A percentile compares a stretch with the other conserved stretches of the same genome.
phyloP scores from a whole-genome alignment of 83 land plant genomes.

The Diphasiastrum complanatum region DNA sequence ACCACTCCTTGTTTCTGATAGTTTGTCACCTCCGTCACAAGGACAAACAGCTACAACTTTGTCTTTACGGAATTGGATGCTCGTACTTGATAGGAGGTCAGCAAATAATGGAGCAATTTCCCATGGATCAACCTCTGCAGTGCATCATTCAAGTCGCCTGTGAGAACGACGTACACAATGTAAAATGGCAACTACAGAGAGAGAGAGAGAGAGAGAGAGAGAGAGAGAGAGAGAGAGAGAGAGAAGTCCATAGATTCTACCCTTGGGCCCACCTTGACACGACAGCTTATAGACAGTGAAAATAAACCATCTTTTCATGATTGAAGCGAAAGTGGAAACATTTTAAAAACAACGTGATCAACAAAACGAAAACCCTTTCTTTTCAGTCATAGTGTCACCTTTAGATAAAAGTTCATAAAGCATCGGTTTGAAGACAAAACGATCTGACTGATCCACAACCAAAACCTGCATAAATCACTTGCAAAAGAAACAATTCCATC shows the following conservation, averaged over 20 bases:
- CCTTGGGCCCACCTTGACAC: too few relatives aligned
- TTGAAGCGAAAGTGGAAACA: too few relatives aligned
- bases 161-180: too few relatives aligned
- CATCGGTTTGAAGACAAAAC: constrained; percentile 93
- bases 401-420: constrained; percentile 89
- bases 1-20: constrained; percentile 22
- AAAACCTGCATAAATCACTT: constrained; percentile 47
- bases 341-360: too few relatives aligned
- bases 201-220: too few relatives aligned
- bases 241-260: too few relatives aligned
- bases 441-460: constrained; percentile 88
- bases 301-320: too few relatives aligned
- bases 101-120: constrained; percentile 84
- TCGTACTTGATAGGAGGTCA: constrained; percentile 62
- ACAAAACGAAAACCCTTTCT: too few relatives aligned
- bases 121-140: constrained; percentile 87
- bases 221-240: too few relatives aligned
- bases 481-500: neutral
- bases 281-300: too few relatives aligned
- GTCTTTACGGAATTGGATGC: constrained; percentile 60
- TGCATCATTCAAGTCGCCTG: too few relatives aligned
- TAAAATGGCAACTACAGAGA: too few relatives aligned
- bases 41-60: constrained; percentile 60
- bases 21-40: constrained; percentile 34
- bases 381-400: constrained; percentile 44